A percentile compares a stretch with the other conserved stretches of the same genome.
These are phyloP conservation scores for Lolium perenne DNA, from an alignment of 176 grass and related monocot genomes.

Conservation along the genomic window DNA sequence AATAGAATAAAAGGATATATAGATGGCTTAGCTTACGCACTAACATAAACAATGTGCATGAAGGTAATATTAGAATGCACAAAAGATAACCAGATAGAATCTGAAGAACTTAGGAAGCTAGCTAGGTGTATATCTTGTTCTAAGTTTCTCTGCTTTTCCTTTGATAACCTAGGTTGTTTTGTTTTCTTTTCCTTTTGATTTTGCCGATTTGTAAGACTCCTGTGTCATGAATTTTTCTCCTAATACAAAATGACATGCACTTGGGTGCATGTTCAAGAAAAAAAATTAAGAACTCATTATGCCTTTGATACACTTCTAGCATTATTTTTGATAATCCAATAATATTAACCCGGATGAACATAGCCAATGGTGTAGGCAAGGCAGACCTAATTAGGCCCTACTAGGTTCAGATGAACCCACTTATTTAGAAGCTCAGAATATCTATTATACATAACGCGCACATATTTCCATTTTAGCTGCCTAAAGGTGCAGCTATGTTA, in stretches of 20 bases:
- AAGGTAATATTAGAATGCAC: constrained; percentile 14
- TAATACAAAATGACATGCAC: too few relatives aligned
- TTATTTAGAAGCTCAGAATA: neutral
- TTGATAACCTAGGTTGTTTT: too few relatives aligned
- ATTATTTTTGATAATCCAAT: neutral
- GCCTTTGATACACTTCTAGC: neutral
- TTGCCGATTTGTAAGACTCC: too few relatives aligned
- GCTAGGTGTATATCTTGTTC: too few relatives aligned
- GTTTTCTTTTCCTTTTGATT: too few relatives aligned
- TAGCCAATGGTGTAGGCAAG: constrained; percentile 26
- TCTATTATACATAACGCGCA: neutral
- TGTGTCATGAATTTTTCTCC: too few relatives aligned
- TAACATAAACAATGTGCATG: constrained; percentile 32
- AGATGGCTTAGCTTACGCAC: constrained; percentile 34
- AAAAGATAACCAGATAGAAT: neutral
- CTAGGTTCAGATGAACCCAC: constrained; percentile 20
- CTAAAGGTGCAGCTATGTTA: neutral
- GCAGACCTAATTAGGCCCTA: constrained; percentile 4
- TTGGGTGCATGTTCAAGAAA: too few relatives aligned
- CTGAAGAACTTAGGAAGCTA: too few relatives aligned
- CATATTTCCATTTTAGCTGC: constrained; percentile 10
- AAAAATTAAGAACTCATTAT: too few relatives aligned
- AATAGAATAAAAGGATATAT: constrained; percentile 44
- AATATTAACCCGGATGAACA: neutral
- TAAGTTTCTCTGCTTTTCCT: too few relatives aligned